These are phyloP conservation scores for Chlorella vulgaris DNA, from an alignment of 139 green algal species.

Conservation along the genomic window DNA sequence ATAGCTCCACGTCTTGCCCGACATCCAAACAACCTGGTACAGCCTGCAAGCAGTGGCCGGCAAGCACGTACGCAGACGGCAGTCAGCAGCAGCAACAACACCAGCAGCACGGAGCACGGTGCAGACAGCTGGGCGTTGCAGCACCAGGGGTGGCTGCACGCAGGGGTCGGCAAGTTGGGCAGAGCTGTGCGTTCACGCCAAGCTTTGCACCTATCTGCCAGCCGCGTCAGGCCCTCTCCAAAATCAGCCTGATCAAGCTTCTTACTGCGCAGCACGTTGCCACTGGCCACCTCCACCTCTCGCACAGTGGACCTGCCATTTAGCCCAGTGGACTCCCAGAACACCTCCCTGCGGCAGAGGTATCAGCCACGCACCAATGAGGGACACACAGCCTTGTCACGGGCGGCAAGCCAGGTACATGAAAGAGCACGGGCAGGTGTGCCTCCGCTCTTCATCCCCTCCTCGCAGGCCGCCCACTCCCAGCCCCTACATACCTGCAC, in stretches of 20 bases:
- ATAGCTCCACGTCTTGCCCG: conserved; percentile 46
- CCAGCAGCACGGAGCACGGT: neutral
- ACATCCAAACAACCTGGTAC: conserved; percentile 81
- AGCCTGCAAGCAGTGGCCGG: conserved; percentile 45
- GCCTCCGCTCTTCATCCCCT: too few species aligned
- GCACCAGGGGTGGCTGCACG: too few species aligned
- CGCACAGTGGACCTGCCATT: conserved; percentile 75
- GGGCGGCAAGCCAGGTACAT: too few species aligned
- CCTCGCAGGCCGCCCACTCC: neutral
- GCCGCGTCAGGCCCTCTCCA: conserved; percentile 76
- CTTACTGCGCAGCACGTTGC: conserved; percentile 54
- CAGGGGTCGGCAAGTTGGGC: too few species aligned
- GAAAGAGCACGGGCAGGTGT: too few species aligned
- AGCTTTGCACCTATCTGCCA: conserved; percentile 46
- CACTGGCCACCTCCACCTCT: conserved; percentile 67
- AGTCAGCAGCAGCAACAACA: too few species aligned
- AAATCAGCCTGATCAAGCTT: conserved; percentile 60
- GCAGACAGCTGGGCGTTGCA: neutral
- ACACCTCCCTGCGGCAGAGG: conserved; percentile 25
- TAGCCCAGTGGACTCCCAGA: conserved; percentile 61
- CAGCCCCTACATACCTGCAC: neutral
- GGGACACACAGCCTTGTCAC: neutral
- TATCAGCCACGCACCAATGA: neutral
- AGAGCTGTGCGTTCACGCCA: neutral
- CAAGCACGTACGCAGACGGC: neutral